phyloP scores from a whole-genome alignment of 2,329 filamentous ascomycete genomes.

The Pseudogymnoascus sp. region DNA sequence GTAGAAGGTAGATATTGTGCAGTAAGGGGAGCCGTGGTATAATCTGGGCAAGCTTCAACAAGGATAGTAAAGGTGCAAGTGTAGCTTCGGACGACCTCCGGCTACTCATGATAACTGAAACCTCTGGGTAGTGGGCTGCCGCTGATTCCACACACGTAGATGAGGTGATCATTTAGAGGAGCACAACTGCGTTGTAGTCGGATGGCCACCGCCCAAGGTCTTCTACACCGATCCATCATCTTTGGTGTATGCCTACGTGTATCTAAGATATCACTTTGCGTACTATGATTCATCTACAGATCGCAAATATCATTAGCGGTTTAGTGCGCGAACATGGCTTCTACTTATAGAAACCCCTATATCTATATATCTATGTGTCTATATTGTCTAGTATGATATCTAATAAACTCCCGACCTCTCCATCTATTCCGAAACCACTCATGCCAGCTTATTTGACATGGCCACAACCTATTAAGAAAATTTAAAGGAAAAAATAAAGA shows the following conservation, averaged over 20 bases:
- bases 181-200: no score
- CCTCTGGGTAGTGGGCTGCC: neutral
- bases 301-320: neutral
- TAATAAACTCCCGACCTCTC: neutral
- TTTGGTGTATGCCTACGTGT: conserved; percentile 28
- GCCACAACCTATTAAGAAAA: neutral
- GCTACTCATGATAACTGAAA: neutral
- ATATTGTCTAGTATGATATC: neutral
- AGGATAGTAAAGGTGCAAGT: no score
- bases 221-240: conserved; percentile 25
- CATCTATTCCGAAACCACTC: neutral
- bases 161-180: no score
- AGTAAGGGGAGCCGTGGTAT: neutral
- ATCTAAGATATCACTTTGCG: neutral
- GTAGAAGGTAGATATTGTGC: neutral
- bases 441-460: neutral
- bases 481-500: conserved; percentile 1
- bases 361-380: neutral
- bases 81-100: no score
- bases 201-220: neutral
- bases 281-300: neutral
- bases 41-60: neutral
- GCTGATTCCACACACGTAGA: no score
- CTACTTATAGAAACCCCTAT: neutral
- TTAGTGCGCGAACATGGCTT: neutral